Percentiles rank a stretch among this genome's conserved stretches.
Conservation (phyloP, 257 asterid species). For the Datura wrightii region DNA sequence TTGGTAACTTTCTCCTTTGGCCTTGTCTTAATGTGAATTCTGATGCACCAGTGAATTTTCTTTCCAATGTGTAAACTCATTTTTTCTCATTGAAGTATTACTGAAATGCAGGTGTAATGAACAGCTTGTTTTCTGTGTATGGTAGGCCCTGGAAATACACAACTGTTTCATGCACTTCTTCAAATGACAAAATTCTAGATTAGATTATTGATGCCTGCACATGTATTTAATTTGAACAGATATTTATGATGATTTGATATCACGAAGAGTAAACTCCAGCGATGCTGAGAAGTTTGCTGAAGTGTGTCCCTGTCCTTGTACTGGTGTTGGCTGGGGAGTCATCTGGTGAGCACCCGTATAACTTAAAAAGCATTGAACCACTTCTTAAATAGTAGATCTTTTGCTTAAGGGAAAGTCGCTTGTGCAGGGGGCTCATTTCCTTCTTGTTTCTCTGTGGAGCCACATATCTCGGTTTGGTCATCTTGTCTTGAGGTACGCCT, state of each 20-base stretch:
- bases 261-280: conserved; percentile 48
- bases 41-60: background rate
- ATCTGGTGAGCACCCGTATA: conserved; percentile 42
- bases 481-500: conserved; percentile 38
- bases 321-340: conserved; percentile 56
- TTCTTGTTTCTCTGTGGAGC: conserved; percentile 53
- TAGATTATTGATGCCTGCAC: background rate
- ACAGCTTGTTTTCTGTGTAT: conserved; percentile 53
- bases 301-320: conserved; percentile 56
- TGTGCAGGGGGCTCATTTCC: conserved; percentile 59
- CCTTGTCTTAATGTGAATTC: background rate
- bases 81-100: conserved; percentile 5
- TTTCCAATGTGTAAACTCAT: background rate
- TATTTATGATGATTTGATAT: conserved; percentile 49
- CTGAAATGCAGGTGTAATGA: conserved; percentile 50
- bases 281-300: conserved; percentile 58
- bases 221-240: conserved; percentile 33
- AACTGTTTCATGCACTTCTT: background rate
- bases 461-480: conserved; percentile 47
- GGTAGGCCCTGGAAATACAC: conserved; percentile 36
- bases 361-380: background rate
- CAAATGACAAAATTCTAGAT: background rate
- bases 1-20: conserved; percentile 41
- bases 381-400: too few species aligned
- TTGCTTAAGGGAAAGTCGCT: conserved; percentile 6